These are phyloP conservation scores for Lolium perenne DNA, from an alignment of 176 grass and related monocot genomes.

Conservation along the genomic window DNA sequence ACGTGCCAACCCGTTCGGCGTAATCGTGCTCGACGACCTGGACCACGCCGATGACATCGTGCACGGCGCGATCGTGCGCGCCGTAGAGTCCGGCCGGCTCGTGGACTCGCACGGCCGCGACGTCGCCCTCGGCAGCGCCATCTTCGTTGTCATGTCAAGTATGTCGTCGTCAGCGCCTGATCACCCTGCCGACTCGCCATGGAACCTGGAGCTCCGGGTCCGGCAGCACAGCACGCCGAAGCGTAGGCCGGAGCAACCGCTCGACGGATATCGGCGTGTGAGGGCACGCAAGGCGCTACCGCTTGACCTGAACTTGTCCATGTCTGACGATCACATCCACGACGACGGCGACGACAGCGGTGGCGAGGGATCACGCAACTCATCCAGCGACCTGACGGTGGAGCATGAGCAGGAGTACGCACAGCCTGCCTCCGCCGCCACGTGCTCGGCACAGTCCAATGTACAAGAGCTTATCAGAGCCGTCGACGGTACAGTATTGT, in stretches of 20 bases:
- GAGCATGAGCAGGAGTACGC: conserved; percentile 63
- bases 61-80: conserved; percentile 45
- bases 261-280: conserved; percentile 20
- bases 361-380: conserved; percentile 62
- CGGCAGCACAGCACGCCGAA: conserved; percentile 18
- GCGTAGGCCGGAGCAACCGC: conserved; percentile 40
- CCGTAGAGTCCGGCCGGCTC: conserved; percentile 65
- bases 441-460: conserved; percentile 16
- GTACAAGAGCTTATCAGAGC: conserved; percentile 47
- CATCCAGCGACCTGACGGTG: conserved; percentile 83
- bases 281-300: conserved; percentile 54
- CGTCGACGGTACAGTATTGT: conserved; percentile 53
- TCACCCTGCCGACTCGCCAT: conserved; percentile 10
- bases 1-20: conserved; percentile 55
- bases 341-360: conserved; percentile 52
- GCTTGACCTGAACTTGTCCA: conserved; percentile 77
- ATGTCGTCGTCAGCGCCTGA: conserved; percentile 36
- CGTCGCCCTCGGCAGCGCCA: conserved; percentile 53
- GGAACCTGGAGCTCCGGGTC: conserved; percentile 62
- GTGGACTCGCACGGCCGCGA: conserved; percentile 68
- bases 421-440: neutral
- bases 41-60: conserved; percentile 62
- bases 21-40: conserved; percentile 77
- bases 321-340: conserved; percentile 35
- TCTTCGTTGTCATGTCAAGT: conserved; percentile 61